A percentile compares a stretch with the other conserved stretches of the same genome.
Evolutionary conservation across 2,329 filamentous ascomycete genomes (phyloP).

Genomic region (Rhexocercosporidium sp.): DNA sequence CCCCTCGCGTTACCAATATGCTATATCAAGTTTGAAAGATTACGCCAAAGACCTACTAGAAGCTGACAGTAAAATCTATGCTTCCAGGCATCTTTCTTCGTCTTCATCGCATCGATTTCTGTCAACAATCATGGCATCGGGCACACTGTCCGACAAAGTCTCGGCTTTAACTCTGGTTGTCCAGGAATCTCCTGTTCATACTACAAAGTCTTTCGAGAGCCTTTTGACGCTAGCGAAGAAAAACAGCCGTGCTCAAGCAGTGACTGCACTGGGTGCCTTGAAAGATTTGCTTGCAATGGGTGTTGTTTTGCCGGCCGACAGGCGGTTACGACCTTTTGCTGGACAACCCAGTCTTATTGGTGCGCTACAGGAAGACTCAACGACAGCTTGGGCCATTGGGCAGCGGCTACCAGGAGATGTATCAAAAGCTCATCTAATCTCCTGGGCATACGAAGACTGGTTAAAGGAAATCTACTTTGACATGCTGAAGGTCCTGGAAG

Average conservation of each 20-base stretch:
- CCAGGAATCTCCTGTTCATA: slow-evolving; percentile 96
- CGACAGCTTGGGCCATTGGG: slow-evolving; percentile 66
- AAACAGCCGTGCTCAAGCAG: slow-evolving; percentile 88
- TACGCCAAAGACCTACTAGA: slow-evolving; percentile 79
- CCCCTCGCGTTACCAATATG: slow-evolving; percentile 52
- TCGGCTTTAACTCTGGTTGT: slow-evolving; percentile 92
- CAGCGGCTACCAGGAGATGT: slow-evolving; percentile 76
- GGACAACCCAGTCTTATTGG: slow-evolving; percentile 78
- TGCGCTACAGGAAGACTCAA: slow-evolving; percentile 66
- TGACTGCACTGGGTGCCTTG: slow-evolving; percentile 88
- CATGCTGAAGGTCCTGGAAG: slow-evolving; percentile 86
- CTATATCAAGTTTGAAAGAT: slow-evolving; percentile 65
- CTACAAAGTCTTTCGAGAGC: slow-evolving; percentile 85
- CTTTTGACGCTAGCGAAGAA: slow-evolving; percentile 86
- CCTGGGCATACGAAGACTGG: slow-evolving; percentile 95
- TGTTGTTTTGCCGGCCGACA: slow-evolving; percentile 79
- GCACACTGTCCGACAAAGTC: slow-evolving; percentile 95
- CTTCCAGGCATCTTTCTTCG: slow-evolving; percentile 70
- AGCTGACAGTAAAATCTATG: slow-evolving; percentile 77
- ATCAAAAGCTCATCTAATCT: slow-evolving; percentile 77
- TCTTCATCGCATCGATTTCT: slow-evolving; percentile 95
- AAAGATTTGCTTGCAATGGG: slow-evolving; percentile 95
- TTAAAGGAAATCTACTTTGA: slow-evolving; percentile 94
- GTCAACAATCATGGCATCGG: slow-evolving; percentile 94
- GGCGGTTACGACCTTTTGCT: slow-evolving; percentile 80